Percentiles rank a stretch among this genome's conserved stretches.
Evolutionary conservation across 805 yeast species (phyloP).

Genomic region (Pichia rugopelliculosa): DNA sequence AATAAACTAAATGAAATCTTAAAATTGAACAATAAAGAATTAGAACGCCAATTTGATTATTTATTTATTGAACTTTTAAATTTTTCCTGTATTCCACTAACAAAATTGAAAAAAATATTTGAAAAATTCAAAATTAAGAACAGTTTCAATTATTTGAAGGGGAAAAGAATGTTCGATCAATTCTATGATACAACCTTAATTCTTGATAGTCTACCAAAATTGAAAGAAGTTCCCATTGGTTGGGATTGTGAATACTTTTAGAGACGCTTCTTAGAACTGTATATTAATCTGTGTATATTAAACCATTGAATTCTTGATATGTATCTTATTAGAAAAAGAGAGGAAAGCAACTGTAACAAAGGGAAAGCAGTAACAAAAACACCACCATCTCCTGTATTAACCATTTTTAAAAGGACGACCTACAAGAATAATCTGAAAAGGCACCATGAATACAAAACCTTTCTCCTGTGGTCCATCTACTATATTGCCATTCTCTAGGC

Average conservation of each 20-base stretch:
- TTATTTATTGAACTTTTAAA: conserved; percentile 30
- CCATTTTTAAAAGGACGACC: no score
- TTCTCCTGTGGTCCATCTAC: no score
- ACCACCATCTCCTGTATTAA: no score
- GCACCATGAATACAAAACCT: no score
- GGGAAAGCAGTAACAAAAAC: no score
- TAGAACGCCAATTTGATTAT: conserved; percentile 29
- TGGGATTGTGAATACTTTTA: conserved; percentile 13
- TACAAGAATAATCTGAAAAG: no score
- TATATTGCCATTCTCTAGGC: no score
- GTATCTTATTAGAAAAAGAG: no score
- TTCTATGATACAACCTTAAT: conserved; percentile 11
- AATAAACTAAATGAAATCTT: conserved; percentile 4
- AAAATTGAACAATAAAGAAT: conserved; percentile 1
- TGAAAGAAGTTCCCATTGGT: background rate
- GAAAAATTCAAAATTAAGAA: conserved; percentile 16
- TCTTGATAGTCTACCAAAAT: background rate
- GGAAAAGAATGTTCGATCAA: conserved; percentile 16
- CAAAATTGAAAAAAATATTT: conserved; percentile 21
- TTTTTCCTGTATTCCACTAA: conserved; percentile 19
- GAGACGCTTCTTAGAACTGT: background rate
- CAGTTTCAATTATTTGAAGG: conserved; percentile 21
- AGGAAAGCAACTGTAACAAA: no score
- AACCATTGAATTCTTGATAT: no score
- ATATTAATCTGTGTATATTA: background rate